Conservation (phyloP, 305 asterid species). For the Fraxinus sp. region DNA sequence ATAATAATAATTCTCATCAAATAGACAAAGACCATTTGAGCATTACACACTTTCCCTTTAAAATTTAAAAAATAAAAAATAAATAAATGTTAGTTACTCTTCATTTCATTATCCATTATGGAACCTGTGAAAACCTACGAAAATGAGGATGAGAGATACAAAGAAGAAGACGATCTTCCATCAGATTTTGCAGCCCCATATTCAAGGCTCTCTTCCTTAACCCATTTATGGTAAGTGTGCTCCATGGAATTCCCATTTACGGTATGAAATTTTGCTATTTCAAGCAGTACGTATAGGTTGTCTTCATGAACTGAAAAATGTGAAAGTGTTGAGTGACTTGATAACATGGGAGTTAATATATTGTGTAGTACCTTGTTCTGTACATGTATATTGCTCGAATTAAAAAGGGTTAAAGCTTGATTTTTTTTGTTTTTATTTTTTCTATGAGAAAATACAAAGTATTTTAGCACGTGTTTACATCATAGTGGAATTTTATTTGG, state of each 20-base stretch:
- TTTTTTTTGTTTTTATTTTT: too few species aligned
- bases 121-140: background rate
- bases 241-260: too few species aligned
- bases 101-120: background rate
- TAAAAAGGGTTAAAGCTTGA: too few species aligned
- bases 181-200: background rate
- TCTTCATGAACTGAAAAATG: background rate
- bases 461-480: background rate
- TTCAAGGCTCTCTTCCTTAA: background rate
- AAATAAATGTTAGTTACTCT: background rate
- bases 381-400: too few species aligned
- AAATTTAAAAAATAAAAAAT: too few species aligned
- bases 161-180: background rate
- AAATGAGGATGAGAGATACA: background rate
- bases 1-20: too few species aligned
- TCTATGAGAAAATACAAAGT: background rate
- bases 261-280: background rate
- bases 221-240: background rate
- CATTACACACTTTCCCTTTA: too few species aligned
- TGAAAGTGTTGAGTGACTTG: background rate
- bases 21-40: too few species aligned
- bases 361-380: background rate
- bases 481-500: background rate
- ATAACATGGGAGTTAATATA: too few species aligned
- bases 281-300: background rate